These are phyloP conservation scores for Penicillium macrosclerotiorum DNA, from an alignment of 495 filamentous ascomycete genomes.

Conservation along the genomic window DNA sequence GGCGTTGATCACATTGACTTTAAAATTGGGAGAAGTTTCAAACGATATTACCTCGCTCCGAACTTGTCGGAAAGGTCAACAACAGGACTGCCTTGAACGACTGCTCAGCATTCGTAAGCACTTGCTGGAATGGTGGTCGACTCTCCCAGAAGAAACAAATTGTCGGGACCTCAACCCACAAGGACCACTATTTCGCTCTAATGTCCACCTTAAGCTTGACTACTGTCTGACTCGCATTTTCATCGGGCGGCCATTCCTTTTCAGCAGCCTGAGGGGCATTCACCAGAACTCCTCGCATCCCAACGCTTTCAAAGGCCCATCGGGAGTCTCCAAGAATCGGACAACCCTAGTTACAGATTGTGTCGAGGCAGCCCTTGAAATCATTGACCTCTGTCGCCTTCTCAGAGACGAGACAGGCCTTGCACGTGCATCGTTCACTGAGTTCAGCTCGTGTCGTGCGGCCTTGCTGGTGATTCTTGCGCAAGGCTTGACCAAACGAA, in stretches of 20 bases:
- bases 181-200: slow-evolving; percentile 43
- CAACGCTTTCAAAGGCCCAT: slow-evolving; percentile 29
- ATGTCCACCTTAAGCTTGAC: slow-evolving; percentile 49
- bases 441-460: slow-evolving; percentile 52
- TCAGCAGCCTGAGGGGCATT: slow-evolving; percentile 41
- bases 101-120: slow-evolving; percentile 40
- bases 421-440: slow-evolving; percentile 50
- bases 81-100: slow-evolving; percentile 44
- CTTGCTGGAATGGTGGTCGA: slow-evolving; percentile 49
- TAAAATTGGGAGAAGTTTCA: slow-evolving; percentile 44
- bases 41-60: slow-evolving; percentile 43
- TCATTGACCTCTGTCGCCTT: slow-evolving; percentile 46
- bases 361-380: slow-evolving; percentile 49
- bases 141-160: slow-evolving; percentile 43
- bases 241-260: slow-evolving; percentile 49
- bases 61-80: slow-evolving; percentile 39
- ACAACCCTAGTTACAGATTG: slow-evolving; percentile 46
- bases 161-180: slow-evolving; percentile 40
- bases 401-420: slow-evolving; percentile 49
- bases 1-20: slow-evolving; percentile 43
- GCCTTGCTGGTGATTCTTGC: slow-evolving; percentile 49
- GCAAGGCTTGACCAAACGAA: slow-evolving; percentile 48
- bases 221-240: slow-evolving; percentile 49
- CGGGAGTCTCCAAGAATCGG: slow-evolving; percentile 39
- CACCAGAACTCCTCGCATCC: slow-evolving; percentile 21